phyloP scores from a whole-genome alignment of 148 eudicot species.

The Mesembryanthemum crystallinum region DNA sequence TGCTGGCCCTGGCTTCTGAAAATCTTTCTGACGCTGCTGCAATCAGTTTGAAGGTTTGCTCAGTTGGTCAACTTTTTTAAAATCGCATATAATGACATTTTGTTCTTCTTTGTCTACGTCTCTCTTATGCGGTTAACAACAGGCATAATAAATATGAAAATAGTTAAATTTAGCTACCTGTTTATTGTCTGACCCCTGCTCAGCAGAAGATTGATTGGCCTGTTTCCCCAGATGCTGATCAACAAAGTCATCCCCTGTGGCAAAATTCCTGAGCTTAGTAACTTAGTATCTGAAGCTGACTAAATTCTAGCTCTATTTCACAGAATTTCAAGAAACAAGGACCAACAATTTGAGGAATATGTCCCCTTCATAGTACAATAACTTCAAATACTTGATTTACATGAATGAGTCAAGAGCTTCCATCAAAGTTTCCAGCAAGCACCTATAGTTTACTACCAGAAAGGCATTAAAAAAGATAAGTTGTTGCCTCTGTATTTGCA shows the following conservation, averaged over 20 bases:
- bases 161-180: conserved; percentile 33
- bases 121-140: background rate
- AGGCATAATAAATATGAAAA: background rate
- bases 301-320: background rate
- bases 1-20: conserved; percentile 32
- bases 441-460: background rate
- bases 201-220: conserved; percentile 39
- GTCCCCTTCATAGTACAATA: background rate
- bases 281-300: conserved; percentile 14
- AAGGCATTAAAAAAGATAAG: background rate
- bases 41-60: background rate
- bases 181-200: conserved; percentile 31
- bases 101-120: too few relatives aligned
- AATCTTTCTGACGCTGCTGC: conserved; percentile 32
- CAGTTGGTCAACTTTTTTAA: background rate
- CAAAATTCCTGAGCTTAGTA: conserved; percentile 17
- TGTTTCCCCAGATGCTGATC: conserved; percentile 45
- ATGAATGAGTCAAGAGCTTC: background rate
- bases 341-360: background rate
- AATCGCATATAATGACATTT: too few relatives aligned
- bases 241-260: conserved; percentile 38
- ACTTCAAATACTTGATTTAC: background rate
- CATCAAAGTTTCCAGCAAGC: background rate
- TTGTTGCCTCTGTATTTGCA: background rate
- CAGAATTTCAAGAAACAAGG: background rate